Evolutionary conservation across 2,329 filamentous ascomycete genomes (phyloP).

Genomic region (Purpureocillium lavendulum): DNA sequence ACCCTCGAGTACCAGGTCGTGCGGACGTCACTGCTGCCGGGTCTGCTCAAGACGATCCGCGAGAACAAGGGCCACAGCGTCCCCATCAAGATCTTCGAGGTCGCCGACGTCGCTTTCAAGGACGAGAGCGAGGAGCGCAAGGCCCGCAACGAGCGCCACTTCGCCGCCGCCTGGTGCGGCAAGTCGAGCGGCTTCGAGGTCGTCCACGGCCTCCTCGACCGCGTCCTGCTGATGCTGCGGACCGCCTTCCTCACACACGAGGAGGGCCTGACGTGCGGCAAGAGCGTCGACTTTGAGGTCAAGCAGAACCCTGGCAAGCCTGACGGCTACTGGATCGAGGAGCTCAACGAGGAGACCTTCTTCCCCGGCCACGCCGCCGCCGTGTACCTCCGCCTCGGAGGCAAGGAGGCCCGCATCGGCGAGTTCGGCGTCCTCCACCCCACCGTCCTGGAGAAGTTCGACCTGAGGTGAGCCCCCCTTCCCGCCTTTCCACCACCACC

Average conservation of each 20-base stretch:
- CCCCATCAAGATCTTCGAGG: conserved; percentile 89
- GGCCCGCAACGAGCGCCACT: conserved; percentile 87
- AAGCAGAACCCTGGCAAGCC: conserved; percentile 46
- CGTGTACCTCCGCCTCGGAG: conserved; percentile 67
- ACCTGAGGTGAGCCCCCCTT: conserved; percentile 57
- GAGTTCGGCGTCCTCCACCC: conserved; percentile 93
- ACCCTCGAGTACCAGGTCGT: conserved; percentile 90
- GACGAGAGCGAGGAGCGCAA: conserved; percentile 74
- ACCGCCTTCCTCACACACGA: conserved; percentile 71
- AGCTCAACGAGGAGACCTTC: conserved; percentile 85
- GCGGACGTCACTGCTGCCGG: conserved; percentile 76
- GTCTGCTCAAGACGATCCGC: conserved; percentile 84
- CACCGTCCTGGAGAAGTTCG: conserved; percentile 85
- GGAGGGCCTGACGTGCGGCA: conserved; percentile 48
- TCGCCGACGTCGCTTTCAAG: conserved; percentile 87
- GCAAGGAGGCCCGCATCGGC: conserved; percentile 71
- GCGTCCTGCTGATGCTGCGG: conserved; percentile 86
- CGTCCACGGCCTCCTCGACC: conserved; percentile 88
- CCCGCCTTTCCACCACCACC: no score
- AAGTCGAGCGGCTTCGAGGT: conserved; percentile 92
- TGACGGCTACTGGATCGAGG: conserved; percentile 88
- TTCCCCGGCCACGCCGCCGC: conserved; percentile 84
- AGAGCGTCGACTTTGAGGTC: conserved; percentile 44
- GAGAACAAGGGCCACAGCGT: conserved; percentile 87
- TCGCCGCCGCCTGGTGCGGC: conserved; percentile 91